Conservation (phyloP, 2,329 filamentous ascomycete species). For the Teratosphaeria viscida region DNA sequence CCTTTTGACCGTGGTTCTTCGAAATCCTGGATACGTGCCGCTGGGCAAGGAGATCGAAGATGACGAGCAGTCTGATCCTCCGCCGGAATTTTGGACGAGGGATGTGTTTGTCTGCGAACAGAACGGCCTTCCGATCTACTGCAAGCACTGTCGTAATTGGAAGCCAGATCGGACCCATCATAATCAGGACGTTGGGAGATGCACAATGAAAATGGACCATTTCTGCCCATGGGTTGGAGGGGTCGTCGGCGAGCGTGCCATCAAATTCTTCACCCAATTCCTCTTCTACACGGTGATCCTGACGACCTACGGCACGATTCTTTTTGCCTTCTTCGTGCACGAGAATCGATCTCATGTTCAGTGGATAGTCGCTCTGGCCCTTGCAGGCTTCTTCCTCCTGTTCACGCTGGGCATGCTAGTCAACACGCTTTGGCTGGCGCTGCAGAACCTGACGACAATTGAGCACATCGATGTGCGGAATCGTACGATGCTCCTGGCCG, state of each 20-base stretch:
- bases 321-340: conserved; percentile 53
- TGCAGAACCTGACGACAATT: conserved; percentile 72
- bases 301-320: conserved; percentile 53
- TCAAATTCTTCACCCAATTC: conserved; percentile 92
- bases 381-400: conserved; percentile 65
- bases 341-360: conserved; percentile 45
- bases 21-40: conserved; percentile 64
- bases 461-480: conserved; percentile 57
- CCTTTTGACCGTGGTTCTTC: conserved; percentile 55
- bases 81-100: conserved; percentile 64
- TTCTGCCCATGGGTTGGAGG: conserved; percentile 94
- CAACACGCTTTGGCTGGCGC: conserved; percentile 59
- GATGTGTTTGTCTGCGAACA: conserved; percentile 75
- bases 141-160: conserved; percentile 71
- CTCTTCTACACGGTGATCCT: conserved; percentile 61
- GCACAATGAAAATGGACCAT: conserved; percentile 86
- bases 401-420: conserved; percentile 69
- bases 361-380: conserved; percentile 54
- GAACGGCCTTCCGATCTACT: conserved; percentile 80
- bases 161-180: conserved; percentile 85
- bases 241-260: conserved; percentile 66
- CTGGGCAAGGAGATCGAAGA: conserved; percentile 36
- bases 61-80: conserved; percentile 29
- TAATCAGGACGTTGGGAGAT: conserved; percentile 69
- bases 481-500: conserved; percentile 61